A percentile compares a stretch with the other conserved stretches of the same genome.
These are phyloP conservation scores for Russula lepida DNA, from an alignment of 768 basidiomycete genomes.

Conservation along the genomic window DNA sequence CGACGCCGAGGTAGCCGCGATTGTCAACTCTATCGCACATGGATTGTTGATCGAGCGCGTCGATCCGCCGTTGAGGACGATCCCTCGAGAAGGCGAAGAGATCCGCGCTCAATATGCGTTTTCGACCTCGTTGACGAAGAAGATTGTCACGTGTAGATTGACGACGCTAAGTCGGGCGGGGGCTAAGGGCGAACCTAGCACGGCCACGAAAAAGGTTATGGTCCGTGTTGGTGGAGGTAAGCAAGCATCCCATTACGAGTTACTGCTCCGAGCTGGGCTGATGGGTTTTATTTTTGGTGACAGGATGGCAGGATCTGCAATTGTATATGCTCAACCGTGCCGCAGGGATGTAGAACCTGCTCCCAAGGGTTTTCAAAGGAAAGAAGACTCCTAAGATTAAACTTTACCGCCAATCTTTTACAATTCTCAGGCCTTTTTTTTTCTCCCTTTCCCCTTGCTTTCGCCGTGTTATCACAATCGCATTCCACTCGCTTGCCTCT, in stretches of 20 bases:
- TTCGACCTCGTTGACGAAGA: slow-evolving; percentile 61
- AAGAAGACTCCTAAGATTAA: not conserved
- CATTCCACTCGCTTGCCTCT: slow-evolving; percentile 12
- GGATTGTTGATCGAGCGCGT: slow-evolving; percentile 71
- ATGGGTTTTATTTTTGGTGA: not conserved
- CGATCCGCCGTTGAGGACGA: slow-evolving; percentile 60
- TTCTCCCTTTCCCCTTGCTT: not conserved
- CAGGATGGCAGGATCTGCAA: slow-evolving; percentile 76
- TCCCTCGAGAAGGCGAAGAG: slow-evolving; percentile 69
- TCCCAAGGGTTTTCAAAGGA: not conserved
- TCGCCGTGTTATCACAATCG: slow-evolving; percentile 19
- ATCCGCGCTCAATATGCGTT: slow-evolving; percentile 79
- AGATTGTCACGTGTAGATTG: slow-evolving; percentile 70
- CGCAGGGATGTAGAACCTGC: slow-evolving; percentile 49
- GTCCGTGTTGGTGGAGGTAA: slow-evolving; percentile 77
- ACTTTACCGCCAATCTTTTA: slow-evolving; percentile 11
- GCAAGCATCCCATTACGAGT: not conserved
- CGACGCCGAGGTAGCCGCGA: slow-evolving; percentile 64
- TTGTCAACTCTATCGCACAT: slow-evolving; percentile 72
- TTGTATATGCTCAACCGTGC: slow-evolving; percentile 72
- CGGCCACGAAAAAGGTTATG: slow-evolving; percentile 75
- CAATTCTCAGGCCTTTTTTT: not conserved
- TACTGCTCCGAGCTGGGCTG: not conserved
- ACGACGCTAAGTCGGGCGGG: slow-evolving; percentile 63
- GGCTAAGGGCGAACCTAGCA: slow-evolving; percentile 33